phyloP scores from a whole-genome alignment of 306 rosid genomes.

The Acacia confusa region DNA sequence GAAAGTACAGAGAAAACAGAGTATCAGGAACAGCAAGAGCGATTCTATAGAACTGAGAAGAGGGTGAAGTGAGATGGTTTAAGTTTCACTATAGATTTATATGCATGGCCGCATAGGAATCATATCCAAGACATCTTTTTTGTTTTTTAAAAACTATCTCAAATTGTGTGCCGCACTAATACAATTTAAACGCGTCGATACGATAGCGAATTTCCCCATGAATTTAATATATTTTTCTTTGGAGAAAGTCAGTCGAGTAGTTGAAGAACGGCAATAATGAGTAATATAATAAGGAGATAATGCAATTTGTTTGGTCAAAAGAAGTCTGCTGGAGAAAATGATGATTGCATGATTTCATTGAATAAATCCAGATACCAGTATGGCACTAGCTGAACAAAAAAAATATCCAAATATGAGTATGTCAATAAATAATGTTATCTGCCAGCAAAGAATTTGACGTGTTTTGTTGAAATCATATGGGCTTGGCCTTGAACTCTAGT shows the following conservation, averaged over 20 bases:
- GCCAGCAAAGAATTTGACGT: neutral
- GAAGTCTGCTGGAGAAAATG: neutral
- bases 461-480: neutral
- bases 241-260: neutral
- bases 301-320: neutral
- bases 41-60: neutral
- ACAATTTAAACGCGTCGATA: neutral
- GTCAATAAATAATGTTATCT: neutral
- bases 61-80: neutral
- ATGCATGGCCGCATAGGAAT: no score
- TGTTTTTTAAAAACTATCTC: neutral
- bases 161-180: no score
- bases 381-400: no score
- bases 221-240: neutral
- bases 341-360: neutral
- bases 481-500: neutral
- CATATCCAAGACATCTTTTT: no score
- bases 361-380: neutral
- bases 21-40: neutral
- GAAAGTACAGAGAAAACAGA: neutral
- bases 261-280: neutral
- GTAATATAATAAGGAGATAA: neutral
- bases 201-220: no score
- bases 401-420: no score
- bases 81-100: neutral